Conservation (phyloP, 2,329 filamentous ascomycete genomes). For the Fonsecaea multimorphosa region DNA sequence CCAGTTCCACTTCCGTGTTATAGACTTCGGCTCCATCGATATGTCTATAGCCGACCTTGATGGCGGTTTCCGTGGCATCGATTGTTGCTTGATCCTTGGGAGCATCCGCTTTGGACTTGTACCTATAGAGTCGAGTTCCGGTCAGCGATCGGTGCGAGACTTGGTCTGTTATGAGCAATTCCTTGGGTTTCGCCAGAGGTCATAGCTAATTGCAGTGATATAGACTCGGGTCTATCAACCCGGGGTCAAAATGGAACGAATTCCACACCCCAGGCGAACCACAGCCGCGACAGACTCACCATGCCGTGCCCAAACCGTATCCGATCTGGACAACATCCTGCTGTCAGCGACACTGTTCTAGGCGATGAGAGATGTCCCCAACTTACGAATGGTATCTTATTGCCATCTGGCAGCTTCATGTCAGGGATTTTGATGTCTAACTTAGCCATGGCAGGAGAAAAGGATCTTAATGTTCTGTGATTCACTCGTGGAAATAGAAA, state of each 20-base stretch:
- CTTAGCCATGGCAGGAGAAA: slow-evolving; percentile 37
- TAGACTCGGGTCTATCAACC: background rate
- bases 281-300: slow-evolving; percentile 44
- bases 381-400: slow-evolving; percentile 39
- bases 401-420: slow-evolving; percentile 39
- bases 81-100: slow-evolving; percentile 61
- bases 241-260: background rate
- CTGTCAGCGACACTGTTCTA: background rate
- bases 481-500: background rate
- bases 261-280: background rate
- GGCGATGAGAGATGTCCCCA: background rate
- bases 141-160: background rate
- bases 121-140: slow-evolving; percentile 40
- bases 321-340: slow-evolving; percentile 53
- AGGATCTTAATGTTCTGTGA: background rate
- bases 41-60: slow-evolving; percentile 65
- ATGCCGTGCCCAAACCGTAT: slow-evolving; percentile 69
- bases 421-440: slow-evolving; percentile 38
- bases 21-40: slow-evolving; percentile 68
- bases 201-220: background rate
- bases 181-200: background rate
- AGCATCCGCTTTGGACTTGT: slow-evolving; percentile 56
- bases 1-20: slow-evolving; percentile 56
- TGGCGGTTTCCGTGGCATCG: slow-evolving; percentile 63
- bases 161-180: background rate